phyloP scores from a whole-genome alignment of 2,329 filamentous ascomycete genomes.

The Colletotrichum eremochloae region DNA sequence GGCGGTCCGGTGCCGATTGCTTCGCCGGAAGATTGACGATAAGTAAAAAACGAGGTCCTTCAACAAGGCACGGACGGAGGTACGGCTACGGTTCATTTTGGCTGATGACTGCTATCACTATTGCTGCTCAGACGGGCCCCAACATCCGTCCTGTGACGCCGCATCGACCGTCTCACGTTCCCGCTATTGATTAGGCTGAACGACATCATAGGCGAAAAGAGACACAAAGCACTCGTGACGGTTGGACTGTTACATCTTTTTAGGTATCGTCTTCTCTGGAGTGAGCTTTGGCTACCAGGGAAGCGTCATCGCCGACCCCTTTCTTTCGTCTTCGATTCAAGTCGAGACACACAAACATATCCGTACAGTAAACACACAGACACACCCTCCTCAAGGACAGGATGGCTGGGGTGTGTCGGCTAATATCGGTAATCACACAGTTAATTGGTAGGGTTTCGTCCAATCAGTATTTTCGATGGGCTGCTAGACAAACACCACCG shows the following conservation, averaged over 20 bases:
- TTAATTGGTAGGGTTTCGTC: conserved; percentile 38
- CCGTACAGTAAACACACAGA: background rate
- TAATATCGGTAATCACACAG: conserved; percentile 37
- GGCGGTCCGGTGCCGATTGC: conserved; percentile 36
- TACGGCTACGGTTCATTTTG: background rate
- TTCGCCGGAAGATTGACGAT: conserved; percentile 22
- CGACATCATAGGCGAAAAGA: background rate
- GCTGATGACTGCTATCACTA: background rate
- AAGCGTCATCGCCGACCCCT: conserved; percentile 22
- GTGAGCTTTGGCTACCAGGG: background rate
- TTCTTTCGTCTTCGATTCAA: background rate
- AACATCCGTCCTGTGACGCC: conserved; percentile 27
- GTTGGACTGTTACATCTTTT: conserved; percentile 14
- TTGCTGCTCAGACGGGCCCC: conserved; percentile 14
- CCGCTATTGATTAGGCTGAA: background rate
- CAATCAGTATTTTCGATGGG: conserved; percentile 17
- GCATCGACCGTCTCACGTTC: conserved; percentile 27
- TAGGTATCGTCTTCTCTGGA: background rate
- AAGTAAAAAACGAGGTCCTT: conserved; percentile 1
- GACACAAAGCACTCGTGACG: conserved; percentile 21
- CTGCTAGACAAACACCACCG: conserved; percentile 24
- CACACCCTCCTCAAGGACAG: background rate
- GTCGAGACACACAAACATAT: background rate
- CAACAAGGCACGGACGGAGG: background rate
- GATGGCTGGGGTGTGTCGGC: conserved; percentile 28